Evolutionary conservation across 805 yeast species (phyloP).

Genomic region (Teunomyces atbi): DNA sequence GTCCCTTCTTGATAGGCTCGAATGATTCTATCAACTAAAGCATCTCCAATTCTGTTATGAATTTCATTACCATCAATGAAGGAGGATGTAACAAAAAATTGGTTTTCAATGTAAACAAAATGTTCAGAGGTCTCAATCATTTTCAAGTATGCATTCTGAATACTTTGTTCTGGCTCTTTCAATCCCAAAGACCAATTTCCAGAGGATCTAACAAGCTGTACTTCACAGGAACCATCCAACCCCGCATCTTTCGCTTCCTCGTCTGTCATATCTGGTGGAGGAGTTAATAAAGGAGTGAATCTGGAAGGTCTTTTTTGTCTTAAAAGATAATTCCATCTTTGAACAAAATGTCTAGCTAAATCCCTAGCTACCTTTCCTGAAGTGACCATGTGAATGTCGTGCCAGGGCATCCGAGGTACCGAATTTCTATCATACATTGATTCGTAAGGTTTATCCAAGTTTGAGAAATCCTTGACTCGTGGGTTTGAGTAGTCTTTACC

Average conservation of each 20-base stretch:
- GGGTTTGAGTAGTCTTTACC: constrained; percentile 98
- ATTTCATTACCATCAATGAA: constrained; percentile 79
- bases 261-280: constrained; percentile 82
- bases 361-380: constrained; percentile 95
- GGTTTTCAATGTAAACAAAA: constrained; percentile 92
- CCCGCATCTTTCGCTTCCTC: constrained; percentile 64
- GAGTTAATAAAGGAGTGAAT: constrained; percentile 85
- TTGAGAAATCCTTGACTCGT: constrained; percentile 81
- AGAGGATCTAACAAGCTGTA: constrained; percentile 85
- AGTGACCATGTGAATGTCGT: constrained; percentile 94
- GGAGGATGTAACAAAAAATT: constrained; percentile 90
- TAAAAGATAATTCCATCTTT: constrained; percentile 92
- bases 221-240: constrained; percentile 83
- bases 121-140: constrained; percentile 90
- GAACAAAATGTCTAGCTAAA: constrained; percentile 89
- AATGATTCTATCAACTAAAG: constrained; percentile 92
- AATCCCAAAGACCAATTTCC: constrained; percentile 93
- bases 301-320: constrained; percentile 95
- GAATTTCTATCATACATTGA: constrained; percentile 82
- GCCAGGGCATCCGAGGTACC: constrained; percentile 99
- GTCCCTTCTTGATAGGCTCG: constrained; percentile 77
- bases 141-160: constrained; percentile 89
- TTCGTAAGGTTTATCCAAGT: constrained; percentile 80
- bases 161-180: constrained; percentile 79
- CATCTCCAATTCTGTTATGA: constrained; percentile 91